Evolutionary conservation across 495 filamentous ascomycete genomes (phyloP).

Genomic region (Talaromyces trachyspermus): DNA sequence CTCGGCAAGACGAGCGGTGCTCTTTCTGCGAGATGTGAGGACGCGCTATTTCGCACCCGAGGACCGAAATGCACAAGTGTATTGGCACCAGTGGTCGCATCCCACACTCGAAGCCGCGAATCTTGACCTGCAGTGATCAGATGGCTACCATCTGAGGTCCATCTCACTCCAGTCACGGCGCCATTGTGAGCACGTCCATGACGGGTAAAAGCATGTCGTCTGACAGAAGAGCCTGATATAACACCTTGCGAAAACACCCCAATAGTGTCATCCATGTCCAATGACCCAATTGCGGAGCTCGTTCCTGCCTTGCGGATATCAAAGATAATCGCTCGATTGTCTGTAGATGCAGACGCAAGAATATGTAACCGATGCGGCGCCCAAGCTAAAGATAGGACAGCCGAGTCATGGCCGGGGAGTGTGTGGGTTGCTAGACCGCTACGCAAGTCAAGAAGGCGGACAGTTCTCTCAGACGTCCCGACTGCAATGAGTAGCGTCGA

Average conservation of each 20-base stretch:
- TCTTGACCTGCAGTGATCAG: slow-evolving; percentile 78
- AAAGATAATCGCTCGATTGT: slow-evolving; percentile 76
- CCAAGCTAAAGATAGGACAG: slow-evolving; percentile 70
- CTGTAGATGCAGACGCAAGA: slow-evolving; percentile 67
- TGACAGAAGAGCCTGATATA: slow-evolving; percentile 21
- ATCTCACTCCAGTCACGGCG: slow-evolving; percentile 73
- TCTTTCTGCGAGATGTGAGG: slow-evolving; percentile 51
- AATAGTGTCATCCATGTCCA: slow-evolving; percentile 76
- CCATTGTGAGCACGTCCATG: slow-evolving; percentile 61
- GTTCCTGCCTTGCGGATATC: slow-evolving; percentile 67
- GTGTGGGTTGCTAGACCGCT: slow-evolving; percentile 71
- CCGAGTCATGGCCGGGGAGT: slow-evolving; percentile 63
- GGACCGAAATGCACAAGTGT: slow-evolving; percentile 79
- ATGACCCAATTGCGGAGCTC: slow-evolving; percentile 54
- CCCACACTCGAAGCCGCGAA: slow-evolving; percentile 75
- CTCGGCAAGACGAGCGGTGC: slow-evolving; percentile 55
- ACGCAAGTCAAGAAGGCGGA: slow-evolving; percentile 75
- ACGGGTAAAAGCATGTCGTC: slow-evolving; percentile 39
- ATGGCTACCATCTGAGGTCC: slow-evolving; percentile 68
- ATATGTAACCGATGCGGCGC: slow-evolving; percentile 70
- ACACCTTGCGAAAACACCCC: slow-evolving; percentile 37
- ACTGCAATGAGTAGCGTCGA: slow-evolving; percentile 72
- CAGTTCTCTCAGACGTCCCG: slow-evolving; percentile 70
- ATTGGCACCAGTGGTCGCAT: slow-evolving; percentile 70
- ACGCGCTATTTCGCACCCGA: slow-evolving; percentile 54